A percentile compares a stretch with the other conserved stretches of the same genome.
phyloP scores from a whole-genome alignment of 345 rosid genomes.

The Kernera saxatilis region DNA sequence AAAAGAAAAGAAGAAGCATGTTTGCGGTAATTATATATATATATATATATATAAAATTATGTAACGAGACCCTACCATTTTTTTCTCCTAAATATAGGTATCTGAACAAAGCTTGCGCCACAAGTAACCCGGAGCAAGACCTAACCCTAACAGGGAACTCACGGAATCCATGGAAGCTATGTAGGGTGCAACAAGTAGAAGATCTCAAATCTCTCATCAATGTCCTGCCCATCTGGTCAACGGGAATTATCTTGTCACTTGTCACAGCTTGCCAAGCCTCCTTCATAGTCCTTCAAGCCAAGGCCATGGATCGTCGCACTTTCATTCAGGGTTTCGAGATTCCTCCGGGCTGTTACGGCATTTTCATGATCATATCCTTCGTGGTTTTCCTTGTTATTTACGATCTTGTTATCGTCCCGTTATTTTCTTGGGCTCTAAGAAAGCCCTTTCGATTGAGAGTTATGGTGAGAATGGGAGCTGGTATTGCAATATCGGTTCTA shows the following conservation, averaged over 20 bases:
- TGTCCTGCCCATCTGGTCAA: constrained; percentile 49
- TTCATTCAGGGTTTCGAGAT: constrained; percentile 40
- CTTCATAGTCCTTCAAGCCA: constrained; percentile 39
- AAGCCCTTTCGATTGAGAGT: constrained; percentile 31
- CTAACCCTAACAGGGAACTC: constrained; percentile 29
- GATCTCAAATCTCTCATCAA: constrained; percentile 50
- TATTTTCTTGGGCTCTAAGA: constrained; percentile 33
- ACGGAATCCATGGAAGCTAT: constrained; percentile 44
- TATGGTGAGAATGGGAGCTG: constrained; percentile 51
- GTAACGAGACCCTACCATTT: neutral
- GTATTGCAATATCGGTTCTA: constrained; percentile 24
- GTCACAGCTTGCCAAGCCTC: constrained; percentile 38
- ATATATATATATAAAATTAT: neutral
- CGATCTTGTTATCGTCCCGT: constrained; percentile 36
- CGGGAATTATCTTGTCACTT: constrained; percentile 39
- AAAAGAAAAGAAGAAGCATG: too few relatives aligned
- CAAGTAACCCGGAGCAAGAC: constrained; percentile 33
- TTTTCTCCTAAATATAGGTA: constrained; percentile 24
- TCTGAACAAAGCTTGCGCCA: constrained; percentile 52
- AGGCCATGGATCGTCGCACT: constrained; percentile 47
- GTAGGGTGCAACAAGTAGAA: constrained; percentile 55
- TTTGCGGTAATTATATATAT: neutral
- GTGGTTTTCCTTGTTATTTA: constrained; percentile 39
- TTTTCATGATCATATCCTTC: constrained; percentile 34
- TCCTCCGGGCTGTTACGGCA: constrained; percentile 44